Percentiles rank a stretch among this genome's conserved stretches.
Conservation (phyloP, 176 grass and related monocot species). For the maize (Zea mays) region DNA sequence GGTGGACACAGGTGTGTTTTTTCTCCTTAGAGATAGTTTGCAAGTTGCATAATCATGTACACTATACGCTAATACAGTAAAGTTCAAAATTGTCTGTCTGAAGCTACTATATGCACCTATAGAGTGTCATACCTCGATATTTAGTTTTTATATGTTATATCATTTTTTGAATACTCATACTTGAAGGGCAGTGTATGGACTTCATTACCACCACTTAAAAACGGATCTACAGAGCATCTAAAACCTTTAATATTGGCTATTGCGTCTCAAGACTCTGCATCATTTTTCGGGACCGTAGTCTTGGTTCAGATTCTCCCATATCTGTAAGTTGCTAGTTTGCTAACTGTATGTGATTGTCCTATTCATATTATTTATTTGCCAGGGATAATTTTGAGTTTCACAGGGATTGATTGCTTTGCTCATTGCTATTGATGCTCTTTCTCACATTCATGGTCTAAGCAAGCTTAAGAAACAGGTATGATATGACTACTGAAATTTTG, state of each 20-base stretch:
- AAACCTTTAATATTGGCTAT: conserved; percentile 80
- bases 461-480: conserved; percentile 90
- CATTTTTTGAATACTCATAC: too few species aligned
- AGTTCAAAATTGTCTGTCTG: too few species aligned
- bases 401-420: conserved; percentile 99
- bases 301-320: conserved; percentile 95
- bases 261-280: conserved; percentile 82
- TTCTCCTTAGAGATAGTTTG: too few species aligned
- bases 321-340: conserved; percentile 63
- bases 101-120: too few species aligned
- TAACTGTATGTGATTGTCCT: conserved; percentile 1
- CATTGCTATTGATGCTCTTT: conserved; percentile 92
- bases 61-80: too few species aligned
- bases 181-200: conserved; percentile 79
- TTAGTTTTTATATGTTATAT: too few species aligned
- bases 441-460: conserved; percentile 64
- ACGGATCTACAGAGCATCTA: conserved; percentile 47
- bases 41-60: too few species aligned
- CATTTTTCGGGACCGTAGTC: conserved; percentile 81
- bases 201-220: conserved; percentile 79
- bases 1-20: too few species aligned
- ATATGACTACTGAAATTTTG: conserved; percentile 14
- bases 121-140: too few species aligned
- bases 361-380: conserved; percentile 19
- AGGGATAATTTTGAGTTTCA: conserved; percentile 31